phyloP scores from a whole-genome alignment of 495 filamentous ascomycete genomes.

The Aspergillus taichungensis region DNA sequence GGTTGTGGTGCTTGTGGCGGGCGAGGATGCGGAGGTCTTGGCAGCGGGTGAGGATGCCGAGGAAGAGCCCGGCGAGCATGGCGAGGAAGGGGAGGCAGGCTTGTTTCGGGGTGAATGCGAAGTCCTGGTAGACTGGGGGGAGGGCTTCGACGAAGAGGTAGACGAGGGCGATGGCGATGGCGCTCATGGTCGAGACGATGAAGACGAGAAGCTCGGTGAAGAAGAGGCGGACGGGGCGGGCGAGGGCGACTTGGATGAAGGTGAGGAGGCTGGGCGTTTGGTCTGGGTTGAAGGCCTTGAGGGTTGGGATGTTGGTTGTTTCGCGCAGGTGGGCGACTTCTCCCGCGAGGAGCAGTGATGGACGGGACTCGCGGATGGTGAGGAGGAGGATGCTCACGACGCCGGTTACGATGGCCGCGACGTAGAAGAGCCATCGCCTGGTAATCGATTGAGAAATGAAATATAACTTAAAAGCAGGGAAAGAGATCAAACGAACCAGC shows the following conservation, averaged over 20 bases:
- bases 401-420: conserved; percentile 33
- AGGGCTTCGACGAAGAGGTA: conserved; percentile 48
- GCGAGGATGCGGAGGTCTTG: conserved; percentile 33
- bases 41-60: conserved; percentile 37
- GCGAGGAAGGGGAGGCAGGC: conserved; percentile 43
- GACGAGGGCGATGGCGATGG: conserved; percentile 40
- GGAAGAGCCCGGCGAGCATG: conserved; percentile 34
- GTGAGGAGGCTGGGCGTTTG: conserved; percentile 25
- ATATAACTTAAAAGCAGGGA: background rate
- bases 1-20: conserved; percentile 17
- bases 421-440: conserved; percentile 29
- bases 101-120: conserved; percentile 30
- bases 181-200: conserved; percentile 35
- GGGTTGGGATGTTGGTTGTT: conserved; percentile 14
- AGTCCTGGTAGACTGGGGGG: conserved; percentile 34
- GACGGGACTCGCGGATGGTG: conserved; percentile 36
- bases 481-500: conserved; percentile 19
- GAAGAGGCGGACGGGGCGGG: conserved; percentile 36
- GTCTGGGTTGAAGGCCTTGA: conserved; percentile 32
- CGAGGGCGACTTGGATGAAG: conserved; percentile 33
- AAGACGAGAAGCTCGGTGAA: conserved; percentile 44
- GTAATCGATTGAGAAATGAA: conserved; percentile 8
- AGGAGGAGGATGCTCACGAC: conserved; percentile 22
- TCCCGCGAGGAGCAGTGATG: conserved; percentile 28
- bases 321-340: conserved; percentile 23